Conservation (phyloP, 225 moss, liverwort and hornwort genomes). For the Pleurozium schreberi region DNA sequence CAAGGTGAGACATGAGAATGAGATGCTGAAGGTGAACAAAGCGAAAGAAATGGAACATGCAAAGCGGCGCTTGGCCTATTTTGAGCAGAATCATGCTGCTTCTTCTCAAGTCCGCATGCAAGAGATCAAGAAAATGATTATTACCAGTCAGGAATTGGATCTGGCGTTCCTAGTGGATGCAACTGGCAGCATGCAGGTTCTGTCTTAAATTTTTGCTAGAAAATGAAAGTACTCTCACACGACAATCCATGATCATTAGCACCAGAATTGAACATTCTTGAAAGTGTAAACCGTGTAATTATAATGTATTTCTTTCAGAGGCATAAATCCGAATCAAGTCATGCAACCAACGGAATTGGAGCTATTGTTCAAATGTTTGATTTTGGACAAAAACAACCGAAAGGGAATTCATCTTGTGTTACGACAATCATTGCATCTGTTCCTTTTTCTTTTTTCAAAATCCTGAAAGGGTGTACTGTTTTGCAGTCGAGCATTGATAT, state of each 20-base stretch:
- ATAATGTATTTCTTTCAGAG: not conserved
- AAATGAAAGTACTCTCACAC: too few relatives aligned
- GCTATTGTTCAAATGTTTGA: not conserved
- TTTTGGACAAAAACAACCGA: not conserved
- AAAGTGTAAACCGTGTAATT: not conserved
- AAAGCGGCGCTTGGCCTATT: constrained; percentile 31
- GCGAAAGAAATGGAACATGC: constrained; percentile 22
- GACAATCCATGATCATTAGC: too few relatives aligned
- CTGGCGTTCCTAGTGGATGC: constrained; percentile 85
- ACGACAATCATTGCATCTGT: not conserved
- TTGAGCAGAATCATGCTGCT: constrained; percentile 34
- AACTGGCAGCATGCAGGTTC: constrained; percentile 92
- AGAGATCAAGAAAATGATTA: constrained; percentile 58
- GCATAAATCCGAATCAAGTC: not conserved
- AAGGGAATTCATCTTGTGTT: not conserved
- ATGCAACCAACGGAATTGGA: not conserved
- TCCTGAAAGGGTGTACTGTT: not conserved
- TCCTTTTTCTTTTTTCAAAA: not conserved
- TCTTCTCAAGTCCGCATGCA: constrained; percentile 19
- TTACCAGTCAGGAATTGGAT: constrained; percentile 77
- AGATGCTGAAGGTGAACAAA: constrained; percentile 27
- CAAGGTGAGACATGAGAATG: constrained; percentile 27
- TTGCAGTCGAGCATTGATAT: constrained; percentile 60
- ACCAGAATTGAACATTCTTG: too few relatives aligned
- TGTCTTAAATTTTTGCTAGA: not conserved